These are phyloP conservation scores for Metschnikowia amazonensis DNA, from an alignment of 805 yeast species.

Conservation along the genomic window DNA sequence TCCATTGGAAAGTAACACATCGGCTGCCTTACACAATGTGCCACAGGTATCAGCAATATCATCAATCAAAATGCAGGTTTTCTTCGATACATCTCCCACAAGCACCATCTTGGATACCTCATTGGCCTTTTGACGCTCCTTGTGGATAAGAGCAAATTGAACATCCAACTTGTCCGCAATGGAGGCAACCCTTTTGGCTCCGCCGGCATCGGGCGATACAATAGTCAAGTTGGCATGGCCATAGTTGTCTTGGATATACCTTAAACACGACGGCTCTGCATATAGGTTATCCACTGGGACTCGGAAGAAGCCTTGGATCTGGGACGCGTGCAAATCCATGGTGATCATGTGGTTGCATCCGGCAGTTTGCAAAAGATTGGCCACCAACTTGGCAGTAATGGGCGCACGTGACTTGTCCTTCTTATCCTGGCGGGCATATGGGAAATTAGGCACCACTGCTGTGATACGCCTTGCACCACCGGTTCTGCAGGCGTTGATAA, in stretches of 20 bases:
- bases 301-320: constrained; percentile 93
- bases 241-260: constrained; percentile 69
- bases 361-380: constrained; percentile 85
- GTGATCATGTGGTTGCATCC: constrained; percentile 96
- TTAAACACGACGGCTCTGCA: constrained; percentile 87
- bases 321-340: constrained; percentile 96
- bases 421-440: constrained; percentile 96
- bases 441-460: constrained; percentile 92
- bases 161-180: constrained; percentile 89
- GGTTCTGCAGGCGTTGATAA: constrained; percentile 92
- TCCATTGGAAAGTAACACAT: constrained; percentile 71
- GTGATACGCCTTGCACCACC: constrained; percentile 94
- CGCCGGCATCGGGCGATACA: constrained; percentile 98
- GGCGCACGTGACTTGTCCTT: constrained; percentile 96
- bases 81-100: constrained; percentile 88
- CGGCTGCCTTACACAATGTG: constrained; percentile 91
- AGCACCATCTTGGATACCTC: constrained; percentile 94
- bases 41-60: constrained; percentile 99
- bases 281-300: constrained; percentile 95
- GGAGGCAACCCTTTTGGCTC: constrained; percentile 95
- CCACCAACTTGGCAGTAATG: constrained; percentile 90
- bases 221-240: constrained; percentile 55
- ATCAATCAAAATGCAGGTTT: constrained; percentile 82
- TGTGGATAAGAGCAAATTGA: constrained; percentile 92
- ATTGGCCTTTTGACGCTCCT: constrained; percentile 92